These are phyloP conservation scores for Nicotiana tabacum DNA, from an alignment of 257 asterid genomes.

Conservation along the genomic window DNA sequence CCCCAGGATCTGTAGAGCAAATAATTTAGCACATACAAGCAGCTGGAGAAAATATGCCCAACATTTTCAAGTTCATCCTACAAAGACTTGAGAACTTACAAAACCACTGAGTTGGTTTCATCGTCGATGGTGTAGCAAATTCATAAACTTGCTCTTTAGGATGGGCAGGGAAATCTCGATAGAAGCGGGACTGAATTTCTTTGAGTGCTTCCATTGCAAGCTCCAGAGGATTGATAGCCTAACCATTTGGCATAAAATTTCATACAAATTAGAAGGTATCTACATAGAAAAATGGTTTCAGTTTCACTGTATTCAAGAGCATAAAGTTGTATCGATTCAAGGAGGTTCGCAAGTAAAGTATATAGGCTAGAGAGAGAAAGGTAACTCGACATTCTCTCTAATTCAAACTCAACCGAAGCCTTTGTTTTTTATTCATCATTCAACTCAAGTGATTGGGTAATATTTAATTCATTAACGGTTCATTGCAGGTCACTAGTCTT, in stretches of 20 bases:
- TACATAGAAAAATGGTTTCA: neutral
- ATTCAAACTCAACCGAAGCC: neutral
- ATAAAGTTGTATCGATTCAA: neutral
- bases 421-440: neutral
- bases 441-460: neutral
- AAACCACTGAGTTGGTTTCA: slow-evolving; percentile 96
- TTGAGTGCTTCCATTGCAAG: slow-evolving; percentile 92
- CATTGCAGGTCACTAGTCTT: neutral
- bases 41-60: slow-evolving; percentile 5
- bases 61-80: neutral
- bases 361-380: neutral
- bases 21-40: slow-evolving; percentile 8
- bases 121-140: slow-evolving; percentile 95
- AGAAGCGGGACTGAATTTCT: slow-evolving; percentile 72
- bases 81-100: slow-evolving; percentile 51
- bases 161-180: slow-evolving; percentile 86
- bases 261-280: neutral
- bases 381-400: neutral
- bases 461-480: neutral
- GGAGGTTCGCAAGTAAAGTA: neutral
- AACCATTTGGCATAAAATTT: neutral
- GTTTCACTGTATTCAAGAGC: neutral
- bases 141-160: slow-evolving; percentile 67
- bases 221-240: slow-evolving; percentile 97
- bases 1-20: slow-evolving; percentile 81